Percentiles rank a stretch among this genome's conserved stretches.
phyloP scores from a whole-genome alignment of 1,139 yeast species.

The Taphrina flavorubra region DNA sequence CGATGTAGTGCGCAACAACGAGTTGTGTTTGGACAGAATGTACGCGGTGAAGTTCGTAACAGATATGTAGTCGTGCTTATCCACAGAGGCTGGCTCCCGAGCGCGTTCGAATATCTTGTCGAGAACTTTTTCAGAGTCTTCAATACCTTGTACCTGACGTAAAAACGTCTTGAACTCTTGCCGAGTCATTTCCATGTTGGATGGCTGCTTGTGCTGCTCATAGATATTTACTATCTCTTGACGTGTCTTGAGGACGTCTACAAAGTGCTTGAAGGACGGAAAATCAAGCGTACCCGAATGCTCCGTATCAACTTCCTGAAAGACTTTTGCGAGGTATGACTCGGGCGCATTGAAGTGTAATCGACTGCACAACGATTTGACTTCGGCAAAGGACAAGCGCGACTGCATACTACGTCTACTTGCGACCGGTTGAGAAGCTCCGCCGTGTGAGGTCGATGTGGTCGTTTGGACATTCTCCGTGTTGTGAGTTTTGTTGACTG shows the following conservation, averaged over 20 bases:
- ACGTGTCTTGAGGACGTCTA: conserved; percentile 60
- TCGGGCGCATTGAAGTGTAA: conserved; percentile 70
- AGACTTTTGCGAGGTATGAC: conserved; percentile 54
- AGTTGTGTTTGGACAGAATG: conserved; percentile 58
- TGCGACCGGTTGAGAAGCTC: neutral
- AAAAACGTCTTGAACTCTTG: conserved; percentile 60
- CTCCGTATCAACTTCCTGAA: conserved; percentile 59
- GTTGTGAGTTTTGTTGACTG: conserved; percentile 5
- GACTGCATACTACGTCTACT: neutral
- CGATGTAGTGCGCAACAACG: conserved; percentile 47
- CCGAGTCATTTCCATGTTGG: conserved; percentile 49
- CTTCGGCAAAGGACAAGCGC: conserved; percentile 67
- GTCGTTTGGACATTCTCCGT: conserved; percentile 48
- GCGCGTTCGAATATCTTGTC: conserved; percentile 21
- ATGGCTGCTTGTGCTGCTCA: conserved; percentile 44
- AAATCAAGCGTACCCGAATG: conserved; percentile 62
- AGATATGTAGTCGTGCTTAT: conserved; percentile 19
- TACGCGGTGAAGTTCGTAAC: conserved; percentile 61
- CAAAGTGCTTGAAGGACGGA: conserved; percentile 74
- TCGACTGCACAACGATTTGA: conserved; percentile 66
- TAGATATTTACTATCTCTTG: conserved; percentile 59
- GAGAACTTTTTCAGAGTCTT: neutral
- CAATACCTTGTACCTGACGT: conserved; percentile 56
- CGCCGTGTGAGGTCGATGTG: too few species aligned
- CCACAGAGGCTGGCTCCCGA: conserved; percentile 24